Conservation (phyloP, 345 rosid species). For the Camelina sativa region DNA sequence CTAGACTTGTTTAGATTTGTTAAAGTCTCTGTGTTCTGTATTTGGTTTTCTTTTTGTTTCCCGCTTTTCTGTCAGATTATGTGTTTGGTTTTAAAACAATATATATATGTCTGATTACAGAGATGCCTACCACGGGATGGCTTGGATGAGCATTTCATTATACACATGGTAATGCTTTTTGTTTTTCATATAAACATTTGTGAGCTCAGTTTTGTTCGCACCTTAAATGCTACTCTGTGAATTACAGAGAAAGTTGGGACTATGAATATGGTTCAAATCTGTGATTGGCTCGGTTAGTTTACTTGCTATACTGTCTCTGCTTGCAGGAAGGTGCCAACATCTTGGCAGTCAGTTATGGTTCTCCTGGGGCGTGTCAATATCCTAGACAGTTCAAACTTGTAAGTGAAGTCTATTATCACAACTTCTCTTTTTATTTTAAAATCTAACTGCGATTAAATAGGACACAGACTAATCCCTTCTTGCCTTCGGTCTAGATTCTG, state of each 20-base stretch:
- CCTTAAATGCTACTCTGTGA: background rate
- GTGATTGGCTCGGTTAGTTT: background rate
- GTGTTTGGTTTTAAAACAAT: slow-evolving; percentile 9
- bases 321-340: slow-evolving; percentile 81
- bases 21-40: slow-evolving; percentile 2
- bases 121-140: slow-evolving; percentile 85
- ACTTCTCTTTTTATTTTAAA: slow-evolving; percentile 6
- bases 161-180: slow-evolving; percentile 71
- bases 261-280: background rate
- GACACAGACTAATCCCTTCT: background rate
- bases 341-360: slow-evolving; percentile 82
- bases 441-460: background rate
- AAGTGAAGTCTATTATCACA: slow-evolving; percentile 42
- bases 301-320: slow-evolving; percentile 17
- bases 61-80: background rate
- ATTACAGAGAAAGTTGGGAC: slow-evolving; percentile 1
- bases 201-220: slow-evolving; percentile 11
- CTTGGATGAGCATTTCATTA: slow-evolving; percentile 86
- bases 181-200: background rate
- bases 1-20: slow-evolving; percentile 2
- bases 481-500: slow-evolving; percentile 1
- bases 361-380: slow-evolving; percentile 79
- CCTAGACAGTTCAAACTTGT: slow-evolving; percentile 79
- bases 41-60: slow-evolving; percentile 5
- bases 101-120: slow-evolving; percentile 47